Conservation (phyloP, 306 rosid genomes). For the Vicia villosa region DNA sequence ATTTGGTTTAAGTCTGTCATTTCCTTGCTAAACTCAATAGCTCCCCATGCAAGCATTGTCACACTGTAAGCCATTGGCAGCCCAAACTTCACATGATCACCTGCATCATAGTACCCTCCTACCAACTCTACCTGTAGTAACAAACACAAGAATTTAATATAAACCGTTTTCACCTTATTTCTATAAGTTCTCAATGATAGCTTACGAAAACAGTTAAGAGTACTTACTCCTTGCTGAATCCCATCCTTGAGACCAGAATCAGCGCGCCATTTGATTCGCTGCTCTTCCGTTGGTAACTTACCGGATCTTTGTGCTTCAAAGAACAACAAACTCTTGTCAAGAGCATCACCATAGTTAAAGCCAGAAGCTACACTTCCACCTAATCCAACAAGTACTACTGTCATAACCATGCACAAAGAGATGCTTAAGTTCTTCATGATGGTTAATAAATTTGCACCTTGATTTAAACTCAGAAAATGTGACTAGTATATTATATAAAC, state of each 20-base stretch:
- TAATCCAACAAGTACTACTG: conserved; percentile 28
- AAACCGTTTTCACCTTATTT: neutral
- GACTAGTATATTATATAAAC: neutral
- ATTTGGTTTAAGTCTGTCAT: conserved; percentile 58
- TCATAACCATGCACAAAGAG: conserved; percentile 37
- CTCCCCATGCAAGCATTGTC: conserved; percentile 90
- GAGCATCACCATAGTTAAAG: conserved; percentile 67
- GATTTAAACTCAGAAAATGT: conserved; percentile 19
- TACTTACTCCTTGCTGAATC: conserved; percentile 68
- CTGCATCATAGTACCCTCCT: conserved; percentile 97
- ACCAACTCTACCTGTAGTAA: conserved; percentile 69
- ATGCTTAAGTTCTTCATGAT: conserved; percentile 48
- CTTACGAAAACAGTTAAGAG: neutral
- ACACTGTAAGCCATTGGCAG: conserved; percentile 81
- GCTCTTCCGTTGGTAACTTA: conserved; percentile 50
- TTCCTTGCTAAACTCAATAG: conserved; percentile 71
- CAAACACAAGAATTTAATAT: neutral
- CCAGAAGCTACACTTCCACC: conserved; percentile 29
- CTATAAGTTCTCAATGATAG: neutral
- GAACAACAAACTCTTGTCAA: conserved; percentile 75
- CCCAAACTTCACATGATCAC: conserved; percentile 93
- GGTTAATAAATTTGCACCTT: neutral
- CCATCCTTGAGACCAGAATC: conserved; percentile 84
- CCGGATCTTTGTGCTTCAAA: conserved; percentile 89
- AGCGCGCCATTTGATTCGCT: conserved; percentile 72